Conservation (phyloP, 345 rosid genomes). For the Brassica napus region DNA sequence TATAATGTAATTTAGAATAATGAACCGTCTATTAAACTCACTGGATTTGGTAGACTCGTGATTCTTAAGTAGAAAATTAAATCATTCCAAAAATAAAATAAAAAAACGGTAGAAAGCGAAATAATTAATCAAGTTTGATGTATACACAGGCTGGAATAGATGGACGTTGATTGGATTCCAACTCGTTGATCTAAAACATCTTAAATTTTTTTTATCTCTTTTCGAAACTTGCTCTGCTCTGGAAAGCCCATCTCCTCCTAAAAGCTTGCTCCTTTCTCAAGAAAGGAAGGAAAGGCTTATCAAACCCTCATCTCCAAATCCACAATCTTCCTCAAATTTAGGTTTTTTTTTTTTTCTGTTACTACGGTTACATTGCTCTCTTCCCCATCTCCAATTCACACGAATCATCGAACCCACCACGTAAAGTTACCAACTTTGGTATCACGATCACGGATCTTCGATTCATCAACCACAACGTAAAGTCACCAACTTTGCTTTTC, state of each 20-base stretch:
- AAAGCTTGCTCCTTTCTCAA: conserved; percentile 5
- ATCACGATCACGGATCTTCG: not conserved
- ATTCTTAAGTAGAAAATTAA: too few species aligned
- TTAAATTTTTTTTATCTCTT: not conserved
- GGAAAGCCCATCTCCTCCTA: not conserved
- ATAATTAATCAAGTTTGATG: conserved; percentile 21
- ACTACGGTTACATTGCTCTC: conserved; percentile 29
- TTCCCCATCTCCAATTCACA: not conserved
- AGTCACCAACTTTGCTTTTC: too few species aligned
- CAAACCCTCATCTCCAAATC: conserved; percentile 27
- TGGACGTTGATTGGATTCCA: conserved; percentile 35
- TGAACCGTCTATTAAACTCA: not conserved
- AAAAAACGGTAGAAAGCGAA: not conserved
- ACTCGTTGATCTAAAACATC: conserved; percentile 24
- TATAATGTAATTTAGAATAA: not conserved
- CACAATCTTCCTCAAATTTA: not conserved
- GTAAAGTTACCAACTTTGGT: not conserved
- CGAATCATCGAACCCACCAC: not conserved
- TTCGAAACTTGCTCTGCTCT: conserved; percentile 13
- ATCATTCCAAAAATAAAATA: conserved; percentile 3
- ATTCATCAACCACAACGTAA: too few species aligned
- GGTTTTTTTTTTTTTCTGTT: conserved; percentile 6
- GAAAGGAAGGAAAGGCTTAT: conserved; percentile 24
- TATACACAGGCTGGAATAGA: conserved; percentile 36
- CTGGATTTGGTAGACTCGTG: not conserved